phyloP scores from a whole-genome alignment of 2,329 filamentous ascomycete species.

The Aureobasidium mangrovei region DNA sequence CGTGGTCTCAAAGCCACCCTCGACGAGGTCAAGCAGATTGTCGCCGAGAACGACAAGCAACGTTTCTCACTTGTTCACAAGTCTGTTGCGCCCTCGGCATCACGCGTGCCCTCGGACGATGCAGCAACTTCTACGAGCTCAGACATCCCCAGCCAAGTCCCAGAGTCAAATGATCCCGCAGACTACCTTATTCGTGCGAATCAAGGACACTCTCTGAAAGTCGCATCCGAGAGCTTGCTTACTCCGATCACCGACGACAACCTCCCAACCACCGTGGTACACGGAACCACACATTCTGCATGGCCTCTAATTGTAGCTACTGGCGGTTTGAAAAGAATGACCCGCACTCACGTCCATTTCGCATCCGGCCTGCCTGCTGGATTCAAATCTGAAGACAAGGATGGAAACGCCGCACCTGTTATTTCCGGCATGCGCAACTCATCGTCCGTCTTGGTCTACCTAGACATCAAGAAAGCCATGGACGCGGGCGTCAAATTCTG shows the following conservation, averaged over 20 bases:
- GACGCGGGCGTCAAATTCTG: slow-evolving; percentile 62
- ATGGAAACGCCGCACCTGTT: slow-evolving; percentile 49
- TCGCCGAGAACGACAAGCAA: slow-evolving; percentile 76
- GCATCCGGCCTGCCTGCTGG: slow-evolving; percentile 58
- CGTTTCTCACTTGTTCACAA: slow-evolving; percentile 70
- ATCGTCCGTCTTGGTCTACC: slow-evolving; percentile 60
- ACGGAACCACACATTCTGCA: slow-evolving; percentile 79
- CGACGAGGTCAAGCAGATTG: slow-evolving; percentile 60
- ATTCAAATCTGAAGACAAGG: slow-evolving; percentile 26
- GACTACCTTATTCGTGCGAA: slow-evolving; percentile 88
- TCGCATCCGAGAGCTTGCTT: slow-evolving; percentile 63
- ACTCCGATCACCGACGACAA: slow-evolving; percentile 51
- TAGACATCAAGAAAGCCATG: slow-evolving; percentile 69
- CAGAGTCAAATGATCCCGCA: slow-evolving; percentile 43
- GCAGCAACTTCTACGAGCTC: slow-evolving; percentile 18
- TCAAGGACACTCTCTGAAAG: slow-evolving; percentile 81
- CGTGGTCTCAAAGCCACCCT: slow-evolving; percentile 65
- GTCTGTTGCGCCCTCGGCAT: slow-evolving; percentile 19
- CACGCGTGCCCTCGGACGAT: slow-evolving; percentile 16
- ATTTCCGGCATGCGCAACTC: slow-evolving; percentile 40
- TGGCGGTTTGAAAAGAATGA: slow-evolving; percentile 75
- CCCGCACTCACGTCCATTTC: slow-evolving; percentile 82
- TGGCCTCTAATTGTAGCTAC: slow-evolving; percentile 66
- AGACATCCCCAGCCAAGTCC: slow-evolving; percentile 18
- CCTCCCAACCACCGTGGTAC: slow-evolving; percentile 50